Conservation (phyloP, 495 filamentous ascomycete genomes). For the Penicillium lividum region DNA sequence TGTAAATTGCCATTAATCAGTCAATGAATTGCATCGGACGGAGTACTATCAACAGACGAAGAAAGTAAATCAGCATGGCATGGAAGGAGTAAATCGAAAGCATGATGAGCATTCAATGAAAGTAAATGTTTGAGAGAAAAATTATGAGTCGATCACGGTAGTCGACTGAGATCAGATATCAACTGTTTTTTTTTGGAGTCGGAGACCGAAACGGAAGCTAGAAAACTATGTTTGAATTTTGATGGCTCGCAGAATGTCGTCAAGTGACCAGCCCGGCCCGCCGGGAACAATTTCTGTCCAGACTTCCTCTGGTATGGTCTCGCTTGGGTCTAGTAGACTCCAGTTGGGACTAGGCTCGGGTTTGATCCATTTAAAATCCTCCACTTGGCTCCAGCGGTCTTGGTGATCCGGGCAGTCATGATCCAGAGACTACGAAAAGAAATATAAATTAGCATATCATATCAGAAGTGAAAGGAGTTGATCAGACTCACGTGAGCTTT, state of each 20-base stretch:
- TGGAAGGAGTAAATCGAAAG: background rate
- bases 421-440: conserved; percentile 33
- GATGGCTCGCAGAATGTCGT: conserved; percentile 66
- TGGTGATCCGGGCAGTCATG: conserved; percentile 38
- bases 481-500: conserved; percentile 60
- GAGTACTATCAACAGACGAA: background rate
- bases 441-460: background rate
- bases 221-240: conserved; percentile 30
- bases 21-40: background rate
- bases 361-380: conserved; percentile 98
- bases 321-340: conserved; percentile 62
- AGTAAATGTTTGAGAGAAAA: background rate
- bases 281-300: conserved; percentile 74
- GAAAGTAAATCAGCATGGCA: background rate
- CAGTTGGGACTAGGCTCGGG: conserved; percentile 85
- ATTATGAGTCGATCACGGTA: background rate
- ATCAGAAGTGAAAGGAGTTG: background rate
- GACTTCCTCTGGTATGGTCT: conserved; percentile 60
- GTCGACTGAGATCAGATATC: background rate
- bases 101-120: background rate
- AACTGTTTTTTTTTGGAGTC: background rate
- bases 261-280: conserved; percentile 58
- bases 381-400: conserved; percentile 85
- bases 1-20: background rate
- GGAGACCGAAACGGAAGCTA: background rate